Conservation (phyloP, 2,329 filamentous ascomycete species). For the Rosellinia necatrix region DNA sequence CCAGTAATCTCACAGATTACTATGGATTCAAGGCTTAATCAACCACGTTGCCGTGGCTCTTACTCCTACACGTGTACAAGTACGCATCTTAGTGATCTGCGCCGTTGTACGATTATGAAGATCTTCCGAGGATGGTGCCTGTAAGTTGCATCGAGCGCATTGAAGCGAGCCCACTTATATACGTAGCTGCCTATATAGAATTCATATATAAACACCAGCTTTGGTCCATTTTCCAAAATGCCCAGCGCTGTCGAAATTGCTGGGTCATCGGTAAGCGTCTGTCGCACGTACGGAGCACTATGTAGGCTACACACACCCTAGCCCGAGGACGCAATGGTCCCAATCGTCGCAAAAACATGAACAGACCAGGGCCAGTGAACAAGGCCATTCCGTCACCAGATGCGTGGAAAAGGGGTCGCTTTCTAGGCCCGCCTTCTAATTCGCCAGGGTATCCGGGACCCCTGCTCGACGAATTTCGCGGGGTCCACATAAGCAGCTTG, state of each 20-base stretch:
- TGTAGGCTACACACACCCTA: no score
- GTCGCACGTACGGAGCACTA: no score
- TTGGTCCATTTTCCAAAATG: no score
- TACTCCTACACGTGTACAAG: not conserved
- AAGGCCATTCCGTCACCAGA: conserved; percentile 8
- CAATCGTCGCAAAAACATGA: no score
- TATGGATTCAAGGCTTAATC: not conserved
- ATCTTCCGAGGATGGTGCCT: not conserved
- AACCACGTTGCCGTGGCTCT: not conserved
- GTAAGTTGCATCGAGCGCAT: not conserved
- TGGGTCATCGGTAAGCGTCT: no score
- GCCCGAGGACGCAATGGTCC: no score
- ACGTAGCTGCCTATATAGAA: no score
- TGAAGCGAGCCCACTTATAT: no score
- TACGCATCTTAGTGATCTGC: not conserved
- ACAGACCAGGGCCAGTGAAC: not conserved
- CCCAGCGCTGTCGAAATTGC: no score
- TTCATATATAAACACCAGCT: no score
- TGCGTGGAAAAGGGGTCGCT: conserved; percentile 26
- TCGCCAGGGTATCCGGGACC: not conserved
- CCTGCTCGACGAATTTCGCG: conserved; percentile 16
- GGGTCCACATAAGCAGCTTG: not conserved
- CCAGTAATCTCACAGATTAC: conserved; percentile 13
- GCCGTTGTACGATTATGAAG: not conserved
- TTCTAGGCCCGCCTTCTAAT: conserved; percentile 1